These are phyloP conservation scores for Vaccinium macrocarpon DNA, from an alignment of 148 eudicot genomes.

Conservation along the genomic window DNA sequence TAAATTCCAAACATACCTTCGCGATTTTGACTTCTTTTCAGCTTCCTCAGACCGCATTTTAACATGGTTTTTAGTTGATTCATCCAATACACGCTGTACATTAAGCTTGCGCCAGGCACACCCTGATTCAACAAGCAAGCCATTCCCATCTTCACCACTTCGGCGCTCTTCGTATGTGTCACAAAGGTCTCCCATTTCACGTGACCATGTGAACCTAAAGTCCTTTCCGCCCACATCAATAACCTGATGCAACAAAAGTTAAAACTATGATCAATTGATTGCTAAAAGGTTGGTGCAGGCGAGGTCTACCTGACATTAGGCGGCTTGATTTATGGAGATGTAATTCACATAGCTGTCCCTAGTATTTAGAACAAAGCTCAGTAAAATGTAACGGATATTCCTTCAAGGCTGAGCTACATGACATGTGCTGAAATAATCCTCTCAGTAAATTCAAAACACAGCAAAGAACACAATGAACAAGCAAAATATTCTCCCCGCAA, in stretches of 20 bases:
- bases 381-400: background rate
- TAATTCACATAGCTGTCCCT: background rate
- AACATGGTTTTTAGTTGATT: conserved; percentile 84
- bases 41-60: conserved; percentile 90
- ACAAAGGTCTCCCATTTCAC: conserved; percentile 67
- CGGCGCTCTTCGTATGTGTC: conserved; percentile 89
- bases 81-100: conserved; percentile 83
- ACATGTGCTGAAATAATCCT: background rate
- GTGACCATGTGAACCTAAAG: conserved; percentile 85
- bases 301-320: background rate
- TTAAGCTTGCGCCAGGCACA: conserved; percentile 87
- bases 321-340: background rate
- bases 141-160: conserved; percentile 82
- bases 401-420: background rate
- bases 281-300: background rate
- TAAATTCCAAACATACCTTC: conserved; percentile 57
- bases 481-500: background rate
- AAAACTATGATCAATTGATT: background rate
- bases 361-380: background rate
- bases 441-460: background rate
- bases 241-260: conserved; percentile 44
- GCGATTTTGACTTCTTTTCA: conserved; percentile 56
- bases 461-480: background rate
- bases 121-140: conserved; percentile 93
- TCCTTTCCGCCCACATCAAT: conserved; percentile 88